Evolutionary conservation across 768 basidiomycete genomes (phyloP), one percentile per base, ranked within the genome.

Genomic region (Agrocybe praecox): DNA sequence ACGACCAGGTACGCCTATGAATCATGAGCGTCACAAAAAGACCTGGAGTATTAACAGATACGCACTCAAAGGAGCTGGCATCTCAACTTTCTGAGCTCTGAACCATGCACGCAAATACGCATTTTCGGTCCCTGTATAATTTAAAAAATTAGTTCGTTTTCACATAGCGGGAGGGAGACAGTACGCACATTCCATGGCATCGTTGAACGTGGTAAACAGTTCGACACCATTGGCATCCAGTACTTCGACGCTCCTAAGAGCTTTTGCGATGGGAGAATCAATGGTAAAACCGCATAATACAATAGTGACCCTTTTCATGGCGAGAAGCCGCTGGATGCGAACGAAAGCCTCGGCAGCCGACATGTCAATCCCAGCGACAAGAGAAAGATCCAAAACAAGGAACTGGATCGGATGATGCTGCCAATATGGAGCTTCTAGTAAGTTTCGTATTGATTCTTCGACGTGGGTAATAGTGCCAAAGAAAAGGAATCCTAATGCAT

Each of bases 341-440:
- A 98, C 91, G 61, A 98, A 94, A 0, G 96, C 96, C 66, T 98
- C 96, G 1, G 96, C 93, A 2, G 96, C 86, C 0, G 92, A 96
- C 82, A 97, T 89, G 71, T 99, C 96, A 23, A 98, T 88, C 0
- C 96, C 95, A 10, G 84, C 84, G 1, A 94, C 95, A 29, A 93
- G 84, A 29, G 89, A 76, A 29, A 98, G 82, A 65, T 98, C 96
- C 45, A 98, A 78, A 8, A 98, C 83, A 29, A 98, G 83, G 76
- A 97, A 99, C 3, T 91, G 87, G 21, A 98, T 84, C 2, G 94
- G 94, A 48, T 85, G 85, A 14, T 76, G 75, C 33, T 82, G 75
- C 86, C 94, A 95, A 7, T 81, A 75, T 0, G 87, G 85, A 8
- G 81, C 81, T 52, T 90, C 83, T 15, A 98, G 82, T 10, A 93